Percentiles rank a stretch among this genome's conserved stretches.
phyloP scores from a whole-genome alignment of 371 early-diverging fungal species.

The Syncephalis fuscata region DNA sequence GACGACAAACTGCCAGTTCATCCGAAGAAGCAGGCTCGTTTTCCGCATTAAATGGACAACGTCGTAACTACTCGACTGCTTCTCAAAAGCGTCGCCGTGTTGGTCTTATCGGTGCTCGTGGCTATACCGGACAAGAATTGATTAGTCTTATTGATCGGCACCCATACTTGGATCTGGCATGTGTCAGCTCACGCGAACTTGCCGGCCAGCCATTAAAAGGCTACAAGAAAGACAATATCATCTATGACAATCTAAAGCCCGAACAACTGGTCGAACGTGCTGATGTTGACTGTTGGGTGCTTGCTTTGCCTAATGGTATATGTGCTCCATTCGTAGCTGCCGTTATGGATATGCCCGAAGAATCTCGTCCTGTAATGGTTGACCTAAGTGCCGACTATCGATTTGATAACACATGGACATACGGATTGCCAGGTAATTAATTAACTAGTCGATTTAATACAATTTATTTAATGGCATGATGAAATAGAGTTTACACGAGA shows the following conservation, averaged over 20 bases:
- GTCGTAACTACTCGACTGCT: conserved; percentile 5
- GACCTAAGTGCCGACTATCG: conserved; percentile 91
- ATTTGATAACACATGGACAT: conserved; percentile 71
- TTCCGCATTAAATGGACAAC: conserved; percentile 1
- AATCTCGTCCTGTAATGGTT: conserved; percentile 51
- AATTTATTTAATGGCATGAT: not conserved
- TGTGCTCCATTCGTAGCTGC: conserved; percentile 84
- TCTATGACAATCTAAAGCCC: conserved; percentile 68
- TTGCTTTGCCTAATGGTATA: conserved; percentile 89
- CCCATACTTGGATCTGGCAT: conserved; percentile 66
- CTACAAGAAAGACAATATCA: conserved; percentile 49
- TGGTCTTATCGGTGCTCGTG: conserved; percentile 92
- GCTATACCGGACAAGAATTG: conserved; percentile 88
- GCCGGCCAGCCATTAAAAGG: conserved; percentile 63
- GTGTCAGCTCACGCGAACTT: conserved; percentile 85
- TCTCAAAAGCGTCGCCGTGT: conserved; percentile 18
- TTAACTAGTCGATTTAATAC: not conserved
- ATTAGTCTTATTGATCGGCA: conserved; percentile 77
- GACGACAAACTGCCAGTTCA: conserved; percentile 1
- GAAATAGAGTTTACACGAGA: conserved; percentile 45
- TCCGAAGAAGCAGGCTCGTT: conserved; percentile 12
- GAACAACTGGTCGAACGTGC: conserved; percentile 35
- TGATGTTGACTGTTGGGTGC: conserved; percentile 83
- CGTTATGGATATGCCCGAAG: conserved; percentile 33
- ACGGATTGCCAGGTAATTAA: conserved; percentile 63